Conservation (phyloP, 2,329 filamentous ascomycete genomes). For the Alternaria ventricosa region DNA sequence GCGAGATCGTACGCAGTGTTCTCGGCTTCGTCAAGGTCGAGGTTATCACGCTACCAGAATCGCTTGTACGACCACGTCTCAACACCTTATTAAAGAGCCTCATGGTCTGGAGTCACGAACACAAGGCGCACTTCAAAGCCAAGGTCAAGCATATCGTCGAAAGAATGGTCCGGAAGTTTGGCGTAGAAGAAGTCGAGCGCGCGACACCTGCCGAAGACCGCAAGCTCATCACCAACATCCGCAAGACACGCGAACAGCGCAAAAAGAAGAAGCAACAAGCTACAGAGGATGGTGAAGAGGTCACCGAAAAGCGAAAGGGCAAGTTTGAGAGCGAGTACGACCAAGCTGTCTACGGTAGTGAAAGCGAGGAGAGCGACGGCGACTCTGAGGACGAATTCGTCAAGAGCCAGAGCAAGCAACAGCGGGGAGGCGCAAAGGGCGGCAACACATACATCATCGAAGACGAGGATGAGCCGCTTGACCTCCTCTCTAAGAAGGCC, state of each 20-base stretch:
- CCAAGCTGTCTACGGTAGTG: conserved; percentile 83
- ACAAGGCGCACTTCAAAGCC: conserved; percentile 94
- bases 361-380: conserved; percentile 62
- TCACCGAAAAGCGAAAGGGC: conserved; percentile 55
- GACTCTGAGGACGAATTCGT: conserved; percentile 47
- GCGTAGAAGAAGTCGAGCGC: conserved; percentile 78
- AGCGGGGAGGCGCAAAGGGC: conserved; percentile 50
- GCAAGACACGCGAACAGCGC: conserved; percentile 88
- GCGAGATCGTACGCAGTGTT: conserved; percentile 93
- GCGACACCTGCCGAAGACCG: conserved; percentile 84
- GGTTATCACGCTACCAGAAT: conserved; percentile 81
- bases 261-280: conserved; percentile 84
- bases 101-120: conserved; percentile 96
- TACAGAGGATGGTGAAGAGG: conserved; percentile 62
- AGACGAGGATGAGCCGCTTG: conserved; percentile 91
- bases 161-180: conserved; percentile 89
- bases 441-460: conserved; percentile 86
- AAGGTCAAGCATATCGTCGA: conserved; percentile 99
- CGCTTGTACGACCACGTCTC: conserved; percentile 79
- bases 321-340: conserved; percentile 93
- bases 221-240: conserved; percentile 91
- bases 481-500: conserved; percentile 86
- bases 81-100: conserved; percentile 82
- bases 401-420: conserved; percentile 39
- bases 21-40: conserved; percentile 97